Base-by-base conservation (phyloP, 108 stramenopile genomes). In the Fragilaria radians region DNA sequence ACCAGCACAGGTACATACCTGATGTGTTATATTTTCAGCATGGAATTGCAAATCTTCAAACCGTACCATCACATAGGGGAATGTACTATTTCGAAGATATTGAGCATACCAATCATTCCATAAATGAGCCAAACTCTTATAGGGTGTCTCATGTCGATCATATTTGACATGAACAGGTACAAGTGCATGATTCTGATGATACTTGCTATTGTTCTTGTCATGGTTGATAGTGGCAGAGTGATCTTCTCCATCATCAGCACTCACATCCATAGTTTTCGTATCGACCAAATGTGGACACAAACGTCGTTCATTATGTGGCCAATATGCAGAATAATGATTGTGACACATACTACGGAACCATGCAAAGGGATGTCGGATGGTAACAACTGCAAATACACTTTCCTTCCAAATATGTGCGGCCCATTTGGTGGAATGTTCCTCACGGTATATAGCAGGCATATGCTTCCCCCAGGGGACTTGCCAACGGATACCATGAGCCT, bases 1-100 rank as follows among this genome's bases (percentile, higher is more conserved):
- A 32, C 88, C 88, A 3, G 71, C 79, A 63, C 89, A 94, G 22
- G 77, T 66, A 52, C 89, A 89, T 9, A 87, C 57, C 9, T 54
- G 23, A 55, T 73, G 51, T 7, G 84, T 63, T 7, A 79, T 62
- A 42, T 83, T 73, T 32, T 78, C 72, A 22, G 74, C 72, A 50
- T 86, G 78, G 57, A 85, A 94, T 34, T 86, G 63, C 48, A 91
- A 69, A 66, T 91, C 89, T 68, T 91, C 89, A 68, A 85, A 91
- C 24, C 93, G 81, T 0, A 91, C 75, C 59, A 91, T 88, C 26
- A 89, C 21, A n/a, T 81, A 57, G 1, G 94, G 94, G 63, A 81
- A 88, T 18, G 71, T 72, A 0, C 74, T 81, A 7, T 81, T 68
- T 32, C 70, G 58, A 4, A 70, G 49, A 57, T 81, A 89, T 55